Conservation (phyloP, 495 filamentous ascomycete species). For the Trichoderma asperelloides region DNA sequence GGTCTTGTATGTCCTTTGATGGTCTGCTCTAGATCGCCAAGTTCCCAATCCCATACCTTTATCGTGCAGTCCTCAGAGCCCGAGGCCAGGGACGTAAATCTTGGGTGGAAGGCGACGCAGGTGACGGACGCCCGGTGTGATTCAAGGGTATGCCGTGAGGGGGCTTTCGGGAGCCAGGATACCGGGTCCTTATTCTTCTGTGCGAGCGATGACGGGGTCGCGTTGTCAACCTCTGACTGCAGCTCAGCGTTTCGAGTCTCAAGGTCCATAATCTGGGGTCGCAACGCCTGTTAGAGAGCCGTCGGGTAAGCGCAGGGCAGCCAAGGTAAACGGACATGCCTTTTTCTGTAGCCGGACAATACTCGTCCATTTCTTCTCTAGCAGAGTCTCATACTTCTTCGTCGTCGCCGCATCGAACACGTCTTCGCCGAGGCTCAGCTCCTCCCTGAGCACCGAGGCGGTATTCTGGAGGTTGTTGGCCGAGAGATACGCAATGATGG, state of each 20-base stretch:
- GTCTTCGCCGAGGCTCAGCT: conserved; percentile 54
- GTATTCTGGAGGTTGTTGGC: conserved; percentile 59
- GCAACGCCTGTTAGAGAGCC: conserved; percentile 14
- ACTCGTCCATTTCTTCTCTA: conserved; percentile 97
- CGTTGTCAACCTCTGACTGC: conserved; percentile 74
- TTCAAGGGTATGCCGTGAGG: conserved; percentile 72
- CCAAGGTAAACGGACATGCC: conserved; percentile 32
- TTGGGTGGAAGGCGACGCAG: conserved; percentile 88
- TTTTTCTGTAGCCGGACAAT: conserved; percentile 87
- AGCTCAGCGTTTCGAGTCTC: conserved; percentile 61
- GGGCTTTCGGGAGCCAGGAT: conserved; percentile 76
- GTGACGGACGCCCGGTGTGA: conserved; percentile 77
- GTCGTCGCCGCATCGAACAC: conserved; percentile 65
- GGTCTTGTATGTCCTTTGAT: conserved; percentile 90
- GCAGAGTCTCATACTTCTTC: conserved; percentile 81
- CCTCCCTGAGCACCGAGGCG: conserved; percentile 56
- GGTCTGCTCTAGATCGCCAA: conserved; percentile 85
- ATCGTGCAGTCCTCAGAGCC: conserved; percentile 82
- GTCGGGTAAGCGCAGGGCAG: not conserved
- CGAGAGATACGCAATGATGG: conserved; percentile 78
- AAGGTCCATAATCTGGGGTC: conserved; percentile 80
- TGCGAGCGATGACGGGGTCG: conserved; percentile 75
- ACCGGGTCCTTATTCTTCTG: conserved; percentile 74
- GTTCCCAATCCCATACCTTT: conserved; percentile 98
- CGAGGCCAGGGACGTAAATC: conserved; percentile 85